Evolutionary conservation across 805 yeast genomes (phyloP), one percentile per base, ranked within the genome.

Genomic region (Schwanniomyces pseudopolymorphus): DNA sequence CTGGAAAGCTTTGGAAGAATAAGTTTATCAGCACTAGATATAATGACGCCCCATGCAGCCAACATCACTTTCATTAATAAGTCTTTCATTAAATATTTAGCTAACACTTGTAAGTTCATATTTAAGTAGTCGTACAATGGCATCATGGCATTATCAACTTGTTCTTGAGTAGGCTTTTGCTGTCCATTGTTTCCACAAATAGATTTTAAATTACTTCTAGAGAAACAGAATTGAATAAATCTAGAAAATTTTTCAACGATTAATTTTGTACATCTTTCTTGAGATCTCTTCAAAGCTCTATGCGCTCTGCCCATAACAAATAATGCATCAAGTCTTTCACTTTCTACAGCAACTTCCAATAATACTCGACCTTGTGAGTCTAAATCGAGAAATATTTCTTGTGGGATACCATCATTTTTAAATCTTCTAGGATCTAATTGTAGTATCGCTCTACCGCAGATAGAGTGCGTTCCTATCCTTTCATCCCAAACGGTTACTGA

Each of bases 271-370:
- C 86, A 79, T 46, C 87, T 78, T 44, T 86, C 86, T 60, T 83
- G 81, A 1, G 84, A 74, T 49, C 90, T 75, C 26, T 74, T 67
- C 24, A 92, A 68, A 1, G 83, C 76, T 51, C 92, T 70, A 55
- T 84, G 80, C 0, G 92, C 84, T 52, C 85, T 78, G 1, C 96
- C 95, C 64, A 92, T 76, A 39, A 84, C 85, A 57, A 87, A 92
- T 7, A 88, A 66, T 1, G 96, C 89, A 64, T 91, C 96, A 33
- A 79, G 80, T 40, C 83, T 77, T 55, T 91, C 96, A 43, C 81
- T 79, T 58, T 91, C 97, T 53, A 88, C 80, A 0, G 89, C 83
- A 2, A 91, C 72, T 55, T 83, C 83, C 2, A 90, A 65, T 40
- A 78, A 62, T 2, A 94, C 57, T 35, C 80, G 72, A 0, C 97